A percentile compares a stretch with the other conserved stretches of the same genome.
Conservation (phyloP, 2,329 filamentous ascomycete genomes). For the Aspergillus sp. region DNA sequence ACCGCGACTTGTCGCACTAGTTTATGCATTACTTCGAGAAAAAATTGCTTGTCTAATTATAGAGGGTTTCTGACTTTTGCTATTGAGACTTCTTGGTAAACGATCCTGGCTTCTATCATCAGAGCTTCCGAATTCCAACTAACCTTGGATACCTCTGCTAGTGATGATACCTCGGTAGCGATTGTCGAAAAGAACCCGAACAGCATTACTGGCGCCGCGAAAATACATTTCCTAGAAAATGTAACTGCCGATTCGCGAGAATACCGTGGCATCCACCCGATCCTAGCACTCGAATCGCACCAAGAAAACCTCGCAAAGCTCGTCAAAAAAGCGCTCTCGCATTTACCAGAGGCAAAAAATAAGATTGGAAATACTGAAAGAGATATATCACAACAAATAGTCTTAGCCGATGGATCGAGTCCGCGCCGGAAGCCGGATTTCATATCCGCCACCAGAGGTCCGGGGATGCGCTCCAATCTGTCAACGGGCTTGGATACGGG, state of each 20-base stretch:
- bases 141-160: constrained; percentile 11
- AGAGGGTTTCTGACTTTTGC: constrained; percentile 39
- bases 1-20: constrained; percentile 15
- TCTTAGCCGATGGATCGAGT: constrained; percentile 14
- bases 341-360: constrained; percentile 42
- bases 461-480: constrained; percentile 77
- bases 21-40: constrained; percentile 5
- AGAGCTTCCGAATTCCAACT: constrained; percentile 1
- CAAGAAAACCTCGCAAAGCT: constrained; percentile 62
- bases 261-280: constrained; percentile 73
- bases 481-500: constrained; percentile 72
- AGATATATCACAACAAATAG: constrained; percentile 8
- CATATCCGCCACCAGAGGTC: constrained; percentile 81
- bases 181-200: constrained; percentile 56
- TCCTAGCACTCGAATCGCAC: constrained; percentile 69
- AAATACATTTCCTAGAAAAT: constrained; percentile 71
- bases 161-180: constrained; percentile 90
- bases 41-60: neutral
- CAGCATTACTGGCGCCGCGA: constrained; percentile 33
- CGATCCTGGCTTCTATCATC: neutral
- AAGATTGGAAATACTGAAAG: neutral
- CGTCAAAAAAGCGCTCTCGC: constrained; percentile 55
- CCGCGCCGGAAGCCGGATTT: constrained; percentile 61
- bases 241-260: constrained; percentile 70
- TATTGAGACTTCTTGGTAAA: constrained; percentile 42